A percentile compares a stretch with the other conserved stretches of the same genome.
phyloP scores from a whole-genome alignment of 2,329 filamentous ascomycete genomes.

The Aspergillus proliferans region DNA sequence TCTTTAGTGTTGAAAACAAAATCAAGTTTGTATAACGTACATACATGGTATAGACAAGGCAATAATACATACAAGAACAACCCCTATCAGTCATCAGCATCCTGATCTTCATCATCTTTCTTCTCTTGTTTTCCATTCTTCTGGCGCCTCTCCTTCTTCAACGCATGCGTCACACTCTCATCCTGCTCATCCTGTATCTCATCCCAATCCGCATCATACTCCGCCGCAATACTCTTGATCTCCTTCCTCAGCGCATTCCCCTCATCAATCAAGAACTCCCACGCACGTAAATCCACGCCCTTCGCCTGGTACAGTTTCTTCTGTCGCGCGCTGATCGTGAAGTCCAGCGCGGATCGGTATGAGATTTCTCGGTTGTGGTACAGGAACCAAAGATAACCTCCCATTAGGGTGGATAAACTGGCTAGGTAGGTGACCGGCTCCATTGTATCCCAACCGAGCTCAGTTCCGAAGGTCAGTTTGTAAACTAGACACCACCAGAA shows the following conservation, averaged over 20 bases:
- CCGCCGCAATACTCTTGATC: conserved; percentile 70
- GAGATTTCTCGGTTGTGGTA: conserved; percentile 86
- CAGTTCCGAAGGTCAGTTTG: conserved; percentile 59
- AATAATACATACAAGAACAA: conserved; percentile 1
- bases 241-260: conserved; percentile 71
- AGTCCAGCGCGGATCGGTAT: conserved; percentile 79
- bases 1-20: too few species aligned
- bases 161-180: conserved; percentile 49
- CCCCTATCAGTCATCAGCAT: conserved; percentile 16
- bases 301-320: conserved; percentile 66
- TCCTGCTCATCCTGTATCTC: conserved; percentile 67
- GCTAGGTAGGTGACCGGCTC: conserved; percentile 87
- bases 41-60: background rate
- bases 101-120: conserved; percentile 25
- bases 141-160: conserved; percentile 45
- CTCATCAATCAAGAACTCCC: conserved; percentile 74
- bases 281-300: conserved; percentile 68
- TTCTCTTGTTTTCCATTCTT: conserved; percentile 28
- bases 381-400: conserved; percentile 87
- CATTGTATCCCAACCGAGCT: conserved; percentile 83
- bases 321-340: conserved; percentile 76
- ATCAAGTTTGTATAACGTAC: background rate
- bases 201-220: conserved; percentile 90
- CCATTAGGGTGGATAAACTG: conserved; percentile 78
- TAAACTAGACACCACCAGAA: conserved; percentile 82